Evolutionary conservation across 1,284 basidiomycete genomes (phyloP).

Genomic region (Agroathelia rolfsii): DNA sequence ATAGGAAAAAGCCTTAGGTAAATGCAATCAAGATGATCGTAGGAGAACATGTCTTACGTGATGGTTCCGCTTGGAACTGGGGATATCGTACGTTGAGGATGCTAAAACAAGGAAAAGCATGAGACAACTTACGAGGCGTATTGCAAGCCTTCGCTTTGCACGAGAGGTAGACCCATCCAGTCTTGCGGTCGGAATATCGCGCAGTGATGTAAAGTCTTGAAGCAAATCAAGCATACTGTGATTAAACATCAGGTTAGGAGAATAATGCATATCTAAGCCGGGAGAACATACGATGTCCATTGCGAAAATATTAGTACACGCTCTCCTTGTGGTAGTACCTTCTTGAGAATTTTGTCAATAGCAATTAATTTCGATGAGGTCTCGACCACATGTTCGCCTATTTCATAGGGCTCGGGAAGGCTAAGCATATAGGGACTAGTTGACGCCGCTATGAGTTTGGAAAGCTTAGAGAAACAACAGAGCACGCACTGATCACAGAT

Average conservation of each 20-base stretch:
- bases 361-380: conserved; percentile 64
- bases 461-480: neutral
- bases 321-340: conserved; percentile 73
- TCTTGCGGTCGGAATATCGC: conserved; percentile 66
- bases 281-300: conserved; percentile 37
- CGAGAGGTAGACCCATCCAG: conserved; percentile 59
- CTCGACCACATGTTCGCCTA: conserved; percentile 48
- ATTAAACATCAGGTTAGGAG: conserved; percentile 10
- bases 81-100: conserved; percentile 1
- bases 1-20: conserved; percentile 38
- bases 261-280: neutral
- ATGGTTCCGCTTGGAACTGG: conserved; percentile 50
- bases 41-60: conserved; percentile 27
- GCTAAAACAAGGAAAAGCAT: neutral
- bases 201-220: conserved; percentile 72
- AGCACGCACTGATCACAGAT: conserved; percentile 43
- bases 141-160: conserved; percentile 44
- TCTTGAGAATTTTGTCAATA: conserved; percentile 69
- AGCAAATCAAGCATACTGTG: conserved; percentile 74
- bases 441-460: neutral
- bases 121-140: conserved; percentile 35
- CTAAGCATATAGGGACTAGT: conserved; percentile 43
- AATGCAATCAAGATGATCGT: conserved; percentile 26
- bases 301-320: conserved; percentile 78
- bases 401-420: conserved; percentile 36